These are phyloP conservation scores for Solanum medicagineum DNA, from an alignment of 257 asterid species.

Conservation along the genomic window DNA sequence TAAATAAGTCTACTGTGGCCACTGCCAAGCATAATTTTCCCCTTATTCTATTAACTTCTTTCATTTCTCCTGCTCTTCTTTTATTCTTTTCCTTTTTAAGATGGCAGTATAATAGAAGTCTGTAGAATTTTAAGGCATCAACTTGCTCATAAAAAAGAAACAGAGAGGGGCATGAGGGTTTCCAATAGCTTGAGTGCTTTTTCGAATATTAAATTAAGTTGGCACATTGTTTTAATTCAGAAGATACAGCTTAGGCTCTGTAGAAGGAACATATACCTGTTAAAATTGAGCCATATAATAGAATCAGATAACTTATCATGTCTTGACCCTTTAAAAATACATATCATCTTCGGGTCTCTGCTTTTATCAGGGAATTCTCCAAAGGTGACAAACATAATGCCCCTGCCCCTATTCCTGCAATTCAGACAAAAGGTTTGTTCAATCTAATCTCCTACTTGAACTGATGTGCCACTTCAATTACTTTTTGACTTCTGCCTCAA, in stretches of 20 bases:
- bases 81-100: neutral
- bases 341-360: neutral
- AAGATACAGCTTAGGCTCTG: neutral
- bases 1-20: neutral
- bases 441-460: neutral
- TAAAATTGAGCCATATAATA: neutral
- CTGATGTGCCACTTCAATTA: neutral
- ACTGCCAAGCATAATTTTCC: neutral
- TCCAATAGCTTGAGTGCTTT: neutral
- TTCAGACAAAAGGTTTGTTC: neutral
- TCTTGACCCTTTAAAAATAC: neutral
- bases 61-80: neutral
- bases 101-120: neutral
- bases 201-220: neutral
- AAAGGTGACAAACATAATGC: neutral
- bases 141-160: neutral
- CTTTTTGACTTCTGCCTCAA: neutral
- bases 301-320: neutral
- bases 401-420: neutral
- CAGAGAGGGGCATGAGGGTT: neutral
- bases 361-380: neutral
- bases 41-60: neutral
- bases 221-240: neutral
- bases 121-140: neutral
- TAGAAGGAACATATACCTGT: neutral